phyloP scores from a whole-genome alignment of 2,329 filamentous ascomycete genomes.

The Cladophialophora chaetospira region DNA sequence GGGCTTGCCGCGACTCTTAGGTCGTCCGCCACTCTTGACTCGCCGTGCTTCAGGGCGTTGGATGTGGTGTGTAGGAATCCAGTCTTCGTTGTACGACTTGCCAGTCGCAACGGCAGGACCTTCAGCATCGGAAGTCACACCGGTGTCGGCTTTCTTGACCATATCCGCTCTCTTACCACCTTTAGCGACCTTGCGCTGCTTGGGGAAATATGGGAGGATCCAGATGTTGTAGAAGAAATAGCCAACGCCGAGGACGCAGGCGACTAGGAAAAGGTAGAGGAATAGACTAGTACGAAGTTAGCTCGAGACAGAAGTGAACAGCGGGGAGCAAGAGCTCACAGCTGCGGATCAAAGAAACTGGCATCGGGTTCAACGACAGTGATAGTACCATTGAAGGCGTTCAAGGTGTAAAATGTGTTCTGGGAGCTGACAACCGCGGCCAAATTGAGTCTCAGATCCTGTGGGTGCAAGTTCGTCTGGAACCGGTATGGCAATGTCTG shows the following conservation, averaged over 20 bases:
- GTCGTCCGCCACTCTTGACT: conserved; percentile 53
- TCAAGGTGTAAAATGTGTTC: conserved; percentile 68
- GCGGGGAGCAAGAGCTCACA: conserved; percentile 58
- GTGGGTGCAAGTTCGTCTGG: conserved; percentile 86
- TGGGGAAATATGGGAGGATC: conserved; percentile 93
- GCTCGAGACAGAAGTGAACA: conserved; percentile 20
- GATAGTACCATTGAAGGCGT: conserved; percentile 79
- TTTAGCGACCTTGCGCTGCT: conserved; percentile 43
- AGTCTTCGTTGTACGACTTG: conserved; percentile 84
- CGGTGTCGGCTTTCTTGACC: conserved; percentile 66
- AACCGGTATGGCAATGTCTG: conserved; percentile 67
- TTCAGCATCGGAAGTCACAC: conserved; percentile 68
- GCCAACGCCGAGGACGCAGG: conserved; percentile 73
- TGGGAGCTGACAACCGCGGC: conserved; percentile 66
- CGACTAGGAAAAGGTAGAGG: conserved; percentile 88
- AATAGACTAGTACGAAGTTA: conserved; percentile 70
- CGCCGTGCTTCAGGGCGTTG: conserved; percentile 74
- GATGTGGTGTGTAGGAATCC: conserved; percentile 89
- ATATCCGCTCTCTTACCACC: conserved; percentile 52
- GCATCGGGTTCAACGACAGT: conserved; percentile 86
- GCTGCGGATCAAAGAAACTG: conserved; percentile 91
- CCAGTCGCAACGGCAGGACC: conserved; percentile 68
- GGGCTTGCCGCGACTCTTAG: conserved; percentile 44
- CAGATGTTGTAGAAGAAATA: conserved; percentile 99
- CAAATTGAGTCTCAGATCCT: conserved; percentile 79